These are phyloP conservation scores for Cucumis hystrix DNA, from an alignment of 306 rosid genomes.

Conservation along the genomic window DNA sequence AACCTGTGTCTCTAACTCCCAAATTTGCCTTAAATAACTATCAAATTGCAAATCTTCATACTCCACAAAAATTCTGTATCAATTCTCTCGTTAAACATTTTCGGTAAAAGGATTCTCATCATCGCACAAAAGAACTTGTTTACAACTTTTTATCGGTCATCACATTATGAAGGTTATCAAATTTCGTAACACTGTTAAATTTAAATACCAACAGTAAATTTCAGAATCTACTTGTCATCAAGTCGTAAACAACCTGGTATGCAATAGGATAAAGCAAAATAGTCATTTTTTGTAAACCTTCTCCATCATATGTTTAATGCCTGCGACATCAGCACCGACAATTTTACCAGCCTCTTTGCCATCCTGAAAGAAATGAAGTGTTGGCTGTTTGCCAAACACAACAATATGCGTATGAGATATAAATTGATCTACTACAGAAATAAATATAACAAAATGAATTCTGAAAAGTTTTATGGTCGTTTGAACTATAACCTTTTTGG, in stretches of 20 bases:
- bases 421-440: neutral
- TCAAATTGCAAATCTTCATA: no score
- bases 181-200: neutral
- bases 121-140: neutral
- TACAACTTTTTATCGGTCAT: neutral
- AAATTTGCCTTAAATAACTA: no score
- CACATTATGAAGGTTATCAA: neutral
- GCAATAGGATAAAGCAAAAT: neutral
- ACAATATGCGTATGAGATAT: neutral
- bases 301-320: constrained; percentile 35
- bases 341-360: constrained; percentile 64
- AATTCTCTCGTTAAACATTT: neutral
- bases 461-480: neutral
- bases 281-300: constrained; percentile 63
- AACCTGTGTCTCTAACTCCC: no score
- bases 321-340: constrained; percentile 48
- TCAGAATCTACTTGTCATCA: neutral
- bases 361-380: constrained; percentile 57
- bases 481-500: neutral
- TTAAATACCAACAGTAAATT: neutral
- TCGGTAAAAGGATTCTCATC: neutral
- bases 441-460: neutral
- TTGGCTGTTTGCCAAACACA: constrained; percentile 40
- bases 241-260: neutral
- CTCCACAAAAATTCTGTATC: neutral